phyloP scores from a whole-genome alignment of 1,139 yeast species.

The Nakaseomyces glabratus region DNA sequence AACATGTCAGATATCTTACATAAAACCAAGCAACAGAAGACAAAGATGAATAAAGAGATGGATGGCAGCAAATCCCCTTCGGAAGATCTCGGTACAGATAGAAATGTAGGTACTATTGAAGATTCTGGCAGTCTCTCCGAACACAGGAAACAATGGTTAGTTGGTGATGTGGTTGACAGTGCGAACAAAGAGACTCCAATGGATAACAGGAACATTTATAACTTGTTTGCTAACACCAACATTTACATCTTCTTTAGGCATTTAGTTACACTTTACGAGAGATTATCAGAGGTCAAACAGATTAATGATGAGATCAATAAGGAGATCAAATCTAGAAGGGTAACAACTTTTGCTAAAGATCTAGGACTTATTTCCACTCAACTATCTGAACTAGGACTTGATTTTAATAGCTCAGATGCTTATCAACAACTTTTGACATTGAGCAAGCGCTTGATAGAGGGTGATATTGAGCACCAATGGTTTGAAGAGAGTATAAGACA shows the following conservation, averaged over 20 bases:
- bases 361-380: slow-evolving; percentile 75
- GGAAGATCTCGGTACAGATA: slow-evolving; percentile 6
- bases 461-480: slow-evolving; percentile 89
- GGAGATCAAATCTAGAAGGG: slow-evolving; percentile 57
- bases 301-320: slow-evolving; percentile 58
- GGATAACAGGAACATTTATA: slow-evolving; percentile 41
- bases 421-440: slow-evolving; percentile 68
- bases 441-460: slow-evolving; percentile 73
- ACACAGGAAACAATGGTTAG: slow-evolving; percentile 39
- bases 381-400: slow-evolving; percentile 65
- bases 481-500: slow-evolving; percentile 95
- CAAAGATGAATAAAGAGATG: slow-evolving; percentile 35
- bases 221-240: slow-evolving; percentile 84
- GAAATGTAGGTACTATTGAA: slow-evolving; percentile 25
- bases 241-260: slow-evolving; percentile 86
- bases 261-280: slow-evolving; percentile 68
- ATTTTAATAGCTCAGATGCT: slow-evolving; percentile 60
- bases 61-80: slow-evolving; percentile 15
- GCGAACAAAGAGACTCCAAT: slow-evolving; percentile 29
- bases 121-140: slow-evolving; percentile 28
- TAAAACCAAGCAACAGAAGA: slow-evolving; percentile 42
- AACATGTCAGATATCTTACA: slow-evolving; percentile 64
- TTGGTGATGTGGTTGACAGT: slow-evolving; percentile 54
- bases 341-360: slow-evolving; percentile 82
- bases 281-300: slow-evolving; percentile 67